Evolutionary conservation across 2,329 filamentous ascomycete genomes (phyloP).

Genomic region (Orbilia brochopaga): DNA sequence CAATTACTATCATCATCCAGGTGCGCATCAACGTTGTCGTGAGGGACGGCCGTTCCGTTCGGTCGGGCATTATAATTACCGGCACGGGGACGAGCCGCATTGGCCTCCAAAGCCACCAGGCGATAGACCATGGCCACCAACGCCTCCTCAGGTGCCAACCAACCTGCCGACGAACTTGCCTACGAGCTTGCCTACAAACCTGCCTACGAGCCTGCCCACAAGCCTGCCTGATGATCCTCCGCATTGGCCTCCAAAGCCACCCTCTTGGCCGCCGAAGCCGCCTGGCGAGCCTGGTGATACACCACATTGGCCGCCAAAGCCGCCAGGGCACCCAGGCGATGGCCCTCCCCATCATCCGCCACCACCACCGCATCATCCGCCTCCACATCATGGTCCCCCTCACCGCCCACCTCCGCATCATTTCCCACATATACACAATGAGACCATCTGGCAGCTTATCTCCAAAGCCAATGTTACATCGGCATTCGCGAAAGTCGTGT

Average conservation of each 20-base stretch:
- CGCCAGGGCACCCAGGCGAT: slow-evolving; percentile 13
- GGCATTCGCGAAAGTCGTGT: slow-evolving; percentile 76
- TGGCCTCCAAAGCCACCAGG: slow-evolving; percentile 13
- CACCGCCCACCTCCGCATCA: not conserved
- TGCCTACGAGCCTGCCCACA: not conserved
- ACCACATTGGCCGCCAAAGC: slow-evolving; percentile 13
- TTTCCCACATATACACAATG: slow-evolving; percentile 60
- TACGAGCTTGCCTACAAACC: not conserved
- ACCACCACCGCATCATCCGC: slow-evolving; percentile 17
- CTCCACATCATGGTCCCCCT: slow-evolving; percentile 13
- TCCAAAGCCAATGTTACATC: slow-evolving; percentile 76
- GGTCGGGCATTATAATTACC: not conserved
- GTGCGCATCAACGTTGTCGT: slow-evolving; percentile 16
- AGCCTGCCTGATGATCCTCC: not conserved
- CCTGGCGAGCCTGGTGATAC: not conserved
- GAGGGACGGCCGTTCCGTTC: not conserved
- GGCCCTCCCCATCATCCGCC: not conserved
- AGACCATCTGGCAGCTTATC: slow-evolving; percentile 82
- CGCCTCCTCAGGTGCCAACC: too few species aligned
- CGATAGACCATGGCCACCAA: not conserved
- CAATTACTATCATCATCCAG: slow-evolving; percentile 21
- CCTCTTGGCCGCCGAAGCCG: not conserved
- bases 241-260: slow-evolving; percentile 11
- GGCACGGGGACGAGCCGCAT: not conserved
- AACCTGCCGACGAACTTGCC: too few species aligned